A percentile compares a stretch with the other conserved stretches of the same genome.
Evolutionary conservation across 108 stramenopile species (phyloP).

Genomic region (Chaetoceros tenuissimus): DNA sequence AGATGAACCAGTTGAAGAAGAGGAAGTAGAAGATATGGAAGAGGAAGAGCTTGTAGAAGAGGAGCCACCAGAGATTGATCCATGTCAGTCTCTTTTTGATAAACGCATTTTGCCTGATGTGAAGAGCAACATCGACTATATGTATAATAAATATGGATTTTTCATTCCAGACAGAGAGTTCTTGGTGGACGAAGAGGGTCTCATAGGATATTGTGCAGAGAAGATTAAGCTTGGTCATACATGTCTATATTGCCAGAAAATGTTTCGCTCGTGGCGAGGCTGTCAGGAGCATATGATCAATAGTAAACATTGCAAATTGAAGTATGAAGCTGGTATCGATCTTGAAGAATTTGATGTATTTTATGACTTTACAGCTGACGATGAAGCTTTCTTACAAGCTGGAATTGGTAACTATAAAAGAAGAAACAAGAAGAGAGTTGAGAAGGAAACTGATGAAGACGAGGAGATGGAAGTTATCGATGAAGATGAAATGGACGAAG

Average conservation of each 20-base stretch:
- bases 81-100: slow-evolving; percentile 83
- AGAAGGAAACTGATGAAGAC: slow-evolving; percentile 23
- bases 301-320: slow-evolving; percentile 81
- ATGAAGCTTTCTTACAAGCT: slow-evolving; percentile 39
- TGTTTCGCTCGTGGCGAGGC: slow-evolving; percentile 56
- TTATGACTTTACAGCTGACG: slow-evolving; percentile 84
- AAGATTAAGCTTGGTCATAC: slow-evolving; percentile 89
- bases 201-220: slow-evolving; percentile 87
- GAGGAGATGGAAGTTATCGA: slow-evolving; percentile 25
- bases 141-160: slow-evolving; percentile 74
- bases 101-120: slow-evolving; percentile 39
- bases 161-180: slow-evolving; percentile 91
- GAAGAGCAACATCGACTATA: slow-evolving; percentile 57
- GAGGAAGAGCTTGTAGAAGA: slow-evolving; percentile 37
- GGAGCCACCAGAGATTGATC: slow-evolving; percentile 68
- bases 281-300: slow-evolving; percentile 81
- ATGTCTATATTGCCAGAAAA: slow-evolving; percentile 89
- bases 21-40: slow-evolving; percentile 4
- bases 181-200: slow-evolving; percentile 64
- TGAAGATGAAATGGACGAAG: slow-evolving; percentile 26
- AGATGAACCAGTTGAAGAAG: slow-evolving; percentile 8
- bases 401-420: not conserved
- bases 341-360: slow-evolving; percentile 93
- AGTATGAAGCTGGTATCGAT: slow-evolving; percentile 84
- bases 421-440: slow-evolving; percentile 1